phyloP scores from a whole-genome alignment of 768 basidiomycete genomes.

The Albatrellus ellisii region DNA sequence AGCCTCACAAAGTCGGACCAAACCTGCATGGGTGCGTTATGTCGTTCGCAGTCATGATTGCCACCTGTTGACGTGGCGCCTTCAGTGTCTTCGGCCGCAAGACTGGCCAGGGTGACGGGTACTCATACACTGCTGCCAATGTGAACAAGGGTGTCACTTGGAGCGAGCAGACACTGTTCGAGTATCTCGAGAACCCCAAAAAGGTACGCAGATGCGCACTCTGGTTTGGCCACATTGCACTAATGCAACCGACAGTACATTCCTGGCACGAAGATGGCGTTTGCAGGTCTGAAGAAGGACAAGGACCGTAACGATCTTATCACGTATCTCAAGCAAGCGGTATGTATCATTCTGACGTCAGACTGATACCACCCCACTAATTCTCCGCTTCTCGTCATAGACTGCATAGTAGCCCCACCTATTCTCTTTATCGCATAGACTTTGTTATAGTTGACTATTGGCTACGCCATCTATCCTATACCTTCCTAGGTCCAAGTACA shows the following conservation, averaged over 20 bases:
- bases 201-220: too few species aligned
- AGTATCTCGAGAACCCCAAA: conserved; percentile 95
- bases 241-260: conserved; percentile 54
- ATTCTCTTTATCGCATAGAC: conserved; percentile 10
- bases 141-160: conserved; percentile 87
- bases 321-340: conserved; percentile 65
- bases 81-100: conserved; percentile 69
- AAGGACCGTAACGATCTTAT: conserved; percentile 95
- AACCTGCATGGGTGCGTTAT: conserved; percentile 79
- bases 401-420: conserved; percentile 16
- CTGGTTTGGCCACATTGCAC: too few species aligned
- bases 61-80: conserved; percentile 5
- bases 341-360: conserved; percentile 24
- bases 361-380: not conserved
- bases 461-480: conserved; percentile 14
- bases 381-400: conserved; percentile 7
- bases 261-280: conserved; percentile 97
- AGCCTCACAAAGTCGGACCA: conserved; percentile 83
- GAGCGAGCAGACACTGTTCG: conserved; percentile 84
- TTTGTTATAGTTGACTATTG: not conserved
- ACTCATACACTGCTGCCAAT: conserved; percentile 90
- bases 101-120: conserved; percentile 77
- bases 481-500: conserved; percentile 20
- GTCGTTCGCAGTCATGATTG: not conserved
- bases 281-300: conserved; percentile 96